Evolutionary conservation across 1,284 basidiomycete species (phyloP), one percentile per base, ranked within the genome.

Genomic region (Phellinidium pouzarii): DNA sequence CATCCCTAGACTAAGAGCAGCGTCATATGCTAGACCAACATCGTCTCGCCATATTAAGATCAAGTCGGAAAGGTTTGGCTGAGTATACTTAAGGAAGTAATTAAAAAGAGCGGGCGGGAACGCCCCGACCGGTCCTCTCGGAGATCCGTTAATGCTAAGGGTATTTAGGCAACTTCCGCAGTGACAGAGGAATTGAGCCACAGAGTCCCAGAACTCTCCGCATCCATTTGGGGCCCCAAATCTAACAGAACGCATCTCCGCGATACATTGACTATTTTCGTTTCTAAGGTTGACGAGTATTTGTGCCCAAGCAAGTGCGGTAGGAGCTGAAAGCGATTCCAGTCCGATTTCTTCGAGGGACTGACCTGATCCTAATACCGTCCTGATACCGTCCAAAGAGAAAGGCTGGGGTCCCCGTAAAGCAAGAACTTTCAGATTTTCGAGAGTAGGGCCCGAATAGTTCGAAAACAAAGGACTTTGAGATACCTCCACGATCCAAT

Each of bases 41-140:
- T 36, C 43, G 23, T 57, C 52, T 27, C 52, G 26, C 55, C 55
- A 57, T 5, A 57, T 50, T 12, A 57, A 20, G 9, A 53, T 25
- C 11, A 53, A 44, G 12, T 22, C 34, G 3, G 9, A 19, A 4
- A 57, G 42, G 17, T 20, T 37, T 9, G 29, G 47, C 37, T 53
- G 55, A 8, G 26, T 6, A 23, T 40, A 11, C 7, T 34, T 25
- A 26, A 36, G n/a, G 25, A 54, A 45, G 36, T 26, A 37, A 3
- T 53, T 29, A 14, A 36, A 26, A 19, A 57, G 47, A 17, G 5
- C 42, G 19, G 47, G 9, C 5, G 51, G 51, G 29, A 57, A 53
- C 5, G 46, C 22, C 7, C 31, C 55, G 12, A 14, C 23, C 20
- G 40, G 34, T 6, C 54, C 54, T 25, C 43, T 55, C 17, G 53